A percentile compares a stretch with the other conserved stretches of the same genome.
Evolutionary conservation across 148 eudicot genomes (phyloP).

Genomic region (Rhododendron mucronatum): DNA sequence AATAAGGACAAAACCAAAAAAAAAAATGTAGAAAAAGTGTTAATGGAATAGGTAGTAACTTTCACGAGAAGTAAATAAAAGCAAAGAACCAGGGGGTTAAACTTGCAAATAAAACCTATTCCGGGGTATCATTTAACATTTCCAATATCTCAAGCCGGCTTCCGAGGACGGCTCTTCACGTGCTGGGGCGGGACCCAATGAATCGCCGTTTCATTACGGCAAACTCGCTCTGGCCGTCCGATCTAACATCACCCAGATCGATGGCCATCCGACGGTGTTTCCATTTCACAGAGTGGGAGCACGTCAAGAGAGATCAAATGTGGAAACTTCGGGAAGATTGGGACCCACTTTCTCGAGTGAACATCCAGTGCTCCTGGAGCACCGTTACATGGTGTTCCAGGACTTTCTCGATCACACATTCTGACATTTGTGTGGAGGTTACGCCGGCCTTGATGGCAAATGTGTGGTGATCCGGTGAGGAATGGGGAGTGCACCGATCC

Average conservation of each 20-base stretch:
- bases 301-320: neutral
- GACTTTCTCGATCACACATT: too few species aligned
- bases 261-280: neutral
- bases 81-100: neutral
- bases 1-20: too few species aligned
- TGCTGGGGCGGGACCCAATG: neutral
- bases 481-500: too few species aligned
- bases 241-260: neutral
- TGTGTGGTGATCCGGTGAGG: too few species aligned
- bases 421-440: too few species aligned
- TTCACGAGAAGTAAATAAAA: too few species aligned
- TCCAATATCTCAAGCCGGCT: neutral
- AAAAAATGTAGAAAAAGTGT: too few species aligned
- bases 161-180: neutral
- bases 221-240: neutral
- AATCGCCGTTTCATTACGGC: neutral
- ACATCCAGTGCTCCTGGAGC: too few species aligned
- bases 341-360: neutral
- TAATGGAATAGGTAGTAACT: too few species aligned
- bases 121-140: neutral
- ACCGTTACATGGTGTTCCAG: too few species aligned
- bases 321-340: neutral
- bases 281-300: neutral
- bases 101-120: neutral
- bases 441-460: too few species aligned